A percentile compares a stretch with the other conserved stretches of the same genome.
phyloP scores from a whole-genome alignment of 1,139 yeast species.

The Magnusiomyces fungicola region DNA sequence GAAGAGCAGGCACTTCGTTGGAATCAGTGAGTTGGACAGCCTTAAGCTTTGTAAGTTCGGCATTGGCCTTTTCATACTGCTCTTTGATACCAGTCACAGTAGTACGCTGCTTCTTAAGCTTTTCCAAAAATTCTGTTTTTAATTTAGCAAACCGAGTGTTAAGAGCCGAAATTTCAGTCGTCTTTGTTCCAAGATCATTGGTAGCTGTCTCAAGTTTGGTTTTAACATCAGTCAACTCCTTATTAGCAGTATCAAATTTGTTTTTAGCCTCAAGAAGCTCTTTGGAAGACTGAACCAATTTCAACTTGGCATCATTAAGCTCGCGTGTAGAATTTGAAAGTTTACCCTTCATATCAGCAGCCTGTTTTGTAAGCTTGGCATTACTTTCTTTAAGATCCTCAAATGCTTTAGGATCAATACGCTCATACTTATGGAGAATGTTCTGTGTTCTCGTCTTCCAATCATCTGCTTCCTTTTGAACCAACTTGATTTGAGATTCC shows the following conservation, averaged over 20 bases:
- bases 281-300: not conserved
- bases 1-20: not conserved
- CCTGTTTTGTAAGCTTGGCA: constrained; percentile 26
- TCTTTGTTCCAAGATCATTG: not conserved
- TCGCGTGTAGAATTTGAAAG: not conserved
- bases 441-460: constrained; percentile 50
- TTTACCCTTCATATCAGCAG: constrained; percentile 12
- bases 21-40: constrained; percentile 21
- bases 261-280: not conserved
- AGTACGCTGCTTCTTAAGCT: constrained; percentile 25
- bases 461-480: constrained; percentile 40
- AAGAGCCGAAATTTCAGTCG: constrained; percentile 14
- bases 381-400: constrained; percentile 33
- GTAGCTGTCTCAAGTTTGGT: not conserved
- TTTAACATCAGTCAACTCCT: not conserved
- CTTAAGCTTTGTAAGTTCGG: constrained; percentile 20
- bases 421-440: constrained; percentile 41
- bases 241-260: not conserved
- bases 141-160: constrained; percentile 23
- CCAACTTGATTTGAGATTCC: constrained; percentile 35
- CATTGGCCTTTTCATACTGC: constrained; percentile 19
- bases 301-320: not conserved
- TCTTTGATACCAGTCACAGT: constrained; percentile 21
- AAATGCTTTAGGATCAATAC: constrained; percentile 43
- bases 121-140: constrained; percentile 27